phyloP scores from a whole-genome alignment of 768 basidiomycete genomes.

The Hortiboletus campestris region DNA sequence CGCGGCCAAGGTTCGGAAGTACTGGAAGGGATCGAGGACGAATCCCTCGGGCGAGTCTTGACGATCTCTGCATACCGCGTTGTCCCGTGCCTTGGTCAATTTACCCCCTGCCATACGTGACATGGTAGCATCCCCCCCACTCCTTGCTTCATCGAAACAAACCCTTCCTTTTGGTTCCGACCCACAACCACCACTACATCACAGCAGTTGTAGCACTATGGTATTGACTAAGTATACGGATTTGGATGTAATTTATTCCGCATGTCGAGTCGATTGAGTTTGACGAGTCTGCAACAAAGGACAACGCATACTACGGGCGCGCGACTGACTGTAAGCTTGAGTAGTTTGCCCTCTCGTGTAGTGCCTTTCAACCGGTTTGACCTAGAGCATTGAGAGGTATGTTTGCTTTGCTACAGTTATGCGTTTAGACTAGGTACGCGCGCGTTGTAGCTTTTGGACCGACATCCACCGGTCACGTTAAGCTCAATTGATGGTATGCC shows the following conservation, averaged over 20 bases:
- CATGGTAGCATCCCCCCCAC: constrained; percentile 1
- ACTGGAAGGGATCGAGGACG: constrained; percentile 51
- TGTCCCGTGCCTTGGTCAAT: not conserved
- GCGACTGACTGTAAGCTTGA: constrained; percentile 39
- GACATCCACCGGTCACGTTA: too few species aligned
- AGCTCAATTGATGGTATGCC: too few species aligned
- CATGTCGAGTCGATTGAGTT: not conserved
- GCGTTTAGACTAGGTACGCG: too few species aligned
- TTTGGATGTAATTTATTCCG: constrained; percentile 20
- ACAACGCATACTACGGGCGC: not conserved
- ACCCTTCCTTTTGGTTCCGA: not conserved
- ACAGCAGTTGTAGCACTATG: constrained; percentile 19
- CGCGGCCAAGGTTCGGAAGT: constrained; percentile 78
- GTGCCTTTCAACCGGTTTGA: too few species aligned
- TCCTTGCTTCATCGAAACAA: constrained; percentile 10
- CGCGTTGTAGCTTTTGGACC: too few species aligned
- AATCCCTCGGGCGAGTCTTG: not conserved
- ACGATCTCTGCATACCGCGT: not conserved
- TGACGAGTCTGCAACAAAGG: not conserved
- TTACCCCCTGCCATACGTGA: not conserved
- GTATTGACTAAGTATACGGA: constrained; percentile 5
- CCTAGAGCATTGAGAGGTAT: too few species aligned
- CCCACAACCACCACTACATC: constrained; percentile 2
- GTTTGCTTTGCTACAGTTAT: too few species aligned
- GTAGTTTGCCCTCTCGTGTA: too few species aligned